Evolutionary conservation across 495 filamentous ascomycete species (phyloP), one percentile per base, ranked within the genome.

Genomic region (Penicillium paxilli): DNA sequence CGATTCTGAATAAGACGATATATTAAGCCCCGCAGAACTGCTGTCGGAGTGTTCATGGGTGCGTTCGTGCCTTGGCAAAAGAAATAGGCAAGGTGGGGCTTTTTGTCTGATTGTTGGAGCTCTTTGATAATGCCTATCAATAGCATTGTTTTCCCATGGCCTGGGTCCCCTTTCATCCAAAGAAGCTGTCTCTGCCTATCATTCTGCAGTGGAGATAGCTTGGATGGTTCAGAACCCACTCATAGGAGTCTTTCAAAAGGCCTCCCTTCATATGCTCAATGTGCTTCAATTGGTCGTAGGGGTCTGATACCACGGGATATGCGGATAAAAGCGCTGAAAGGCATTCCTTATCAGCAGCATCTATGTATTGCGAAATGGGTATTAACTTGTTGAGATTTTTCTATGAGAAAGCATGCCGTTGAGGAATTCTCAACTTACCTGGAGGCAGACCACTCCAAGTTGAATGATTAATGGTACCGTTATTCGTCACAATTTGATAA

Each of bases 231-330:
- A 38, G n/a, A 7, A 38, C 17, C 35, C 35, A 38, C 8, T 38
- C 35, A 4, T 38, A 20, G 2, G 35, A 38, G n/a, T n/a, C 35
- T 19, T 38, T 38, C 28, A 32, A 32, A 9, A 32, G 28, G 1
- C 28, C 28, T 2, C 28, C 28, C 3, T 32, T 32, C 5, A 12
- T 12, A 9, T 32, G 28, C 3, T 55, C 32, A 32, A 49, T 37
- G 25, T 37, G 42, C n/a, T 55, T 45, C 48, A 55, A 20, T 33
- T 49, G 41, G 26, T 49, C 25, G 24, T 51, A 12, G 28, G 28
- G 5, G 7, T 32, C 28, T 1, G 28, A 32, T 10, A 32, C 28
- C 7, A 12, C 28, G 5, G 28, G 28, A 3, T 32, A 3, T 12
- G 28, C 10, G 14, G 28, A 32, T 12, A 32, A 12, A 32, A 32